Conservation (phyloP, 2,329 filamentous ascomycete genomes). For the Tolypocladium paradoxum region DNA sequence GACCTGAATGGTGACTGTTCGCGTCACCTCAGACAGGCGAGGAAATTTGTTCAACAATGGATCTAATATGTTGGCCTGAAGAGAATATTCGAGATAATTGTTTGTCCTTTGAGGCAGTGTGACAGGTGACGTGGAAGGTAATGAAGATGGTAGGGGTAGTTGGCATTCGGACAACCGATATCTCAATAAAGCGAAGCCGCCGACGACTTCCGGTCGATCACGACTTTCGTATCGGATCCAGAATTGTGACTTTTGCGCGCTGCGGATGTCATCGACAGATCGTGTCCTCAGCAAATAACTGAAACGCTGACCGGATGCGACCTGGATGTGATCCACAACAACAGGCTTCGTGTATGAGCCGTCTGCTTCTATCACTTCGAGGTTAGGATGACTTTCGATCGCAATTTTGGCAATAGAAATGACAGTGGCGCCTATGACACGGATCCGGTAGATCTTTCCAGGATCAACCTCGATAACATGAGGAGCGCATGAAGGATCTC, state of each 20-base stretch:
- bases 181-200: not conserved
- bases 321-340: slow-evolving; percentile 37
- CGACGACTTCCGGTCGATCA: slow-evolving; percentile 29
- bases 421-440: slow-evolving; percentile 46
- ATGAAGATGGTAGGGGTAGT: no score
- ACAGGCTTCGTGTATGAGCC: slow-evolving; percentile 40
- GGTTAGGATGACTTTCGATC: slow-evolving; percentile 42
- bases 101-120: slow-evolving; percentile 20
- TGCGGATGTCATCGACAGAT: slow-evolving; percentile 28
- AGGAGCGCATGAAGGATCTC: slow-evolving; percentile 15
- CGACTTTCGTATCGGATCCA: slow-evolving; percentile 38
- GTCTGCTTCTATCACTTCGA: slow-evolving; percentile 52
- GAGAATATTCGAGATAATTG: slow-evolving; percentile 34
- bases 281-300: slow-evolving; percentile 46
- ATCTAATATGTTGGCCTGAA: slow-evolving; percentile 28
- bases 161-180: not conserved
- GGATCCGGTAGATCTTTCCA: slow-evolving; percentile 47
- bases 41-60: no score
- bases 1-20: slow-evolving; percentile 35
- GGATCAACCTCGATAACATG: slow-evolving; percentile 47
- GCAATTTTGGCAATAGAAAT: slow-evolving; percentile 43
- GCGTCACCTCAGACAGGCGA: slow-evolving; percentile 33
- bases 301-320: slow-evolving; percentile 50
- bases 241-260: slow-evolving; percentile 21
- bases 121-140: slow-evolving; percentile 17